Evolutionary conservation across 176 grass and related monocot species (phyloP).

Genomic region (Pontederia crassipes): DNA sequence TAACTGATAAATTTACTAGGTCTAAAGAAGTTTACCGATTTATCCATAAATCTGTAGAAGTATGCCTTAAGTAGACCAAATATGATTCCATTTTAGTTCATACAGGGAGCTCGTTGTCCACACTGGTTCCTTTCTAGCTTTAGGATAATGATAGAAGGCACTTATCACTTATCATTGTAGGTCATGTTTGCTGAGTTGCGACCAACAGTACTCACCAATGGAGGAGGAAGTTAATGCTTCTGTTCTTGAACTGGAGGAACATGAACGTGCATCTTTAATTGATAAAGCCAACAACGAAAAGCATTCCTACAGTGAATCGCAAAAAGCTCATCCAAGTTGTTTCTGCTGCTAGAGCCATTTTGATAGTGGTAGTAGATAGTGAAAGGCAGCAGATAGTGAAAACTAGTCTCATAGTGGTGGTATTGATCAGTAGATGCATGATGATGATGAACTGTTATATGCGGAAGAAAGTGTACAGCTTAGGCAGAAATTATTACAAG

Average conservation of each 20-base stretch:
- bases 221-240: constrained; percentile 74
- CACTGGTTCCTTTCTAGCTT: no score
- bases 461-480: constrained; percentile 76
- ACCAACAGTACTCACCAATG: constrained; percentile 73
- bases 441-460: constrained; percentile 61
- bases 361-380: constrained; percentile 54
- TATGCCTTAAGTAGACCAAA: no score
- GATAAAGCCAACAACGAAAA: constrained; percentile 53
- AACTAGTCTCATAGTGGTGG: constrained; percentile 81
- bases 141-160: no score
- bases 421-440: constrained; percentile 39
- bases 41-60: no score
- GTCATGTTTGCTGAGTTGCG: constrained; percentile 72
- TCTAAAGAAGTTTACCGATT: no score
- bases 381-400: constrained; percentile 55
- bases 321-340: constrained; percentile 28
- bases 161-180: constrained; percentile 30
- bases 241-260: constrained; percentile 80
- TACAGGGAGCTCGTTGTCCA: no score
- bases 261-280: constrained; percentile 37
- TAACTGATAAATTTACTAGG: no score
- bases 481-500: constrained; percentile 62
- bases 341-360: constrained; percentile 26
- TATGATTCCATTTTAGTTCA: no score
- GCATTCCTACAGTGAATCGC: constrained; percentile 53